Conservation (phyloP, 2,329 filamentous ascomycete genomes). For the Shiraia sp. region DNA sequence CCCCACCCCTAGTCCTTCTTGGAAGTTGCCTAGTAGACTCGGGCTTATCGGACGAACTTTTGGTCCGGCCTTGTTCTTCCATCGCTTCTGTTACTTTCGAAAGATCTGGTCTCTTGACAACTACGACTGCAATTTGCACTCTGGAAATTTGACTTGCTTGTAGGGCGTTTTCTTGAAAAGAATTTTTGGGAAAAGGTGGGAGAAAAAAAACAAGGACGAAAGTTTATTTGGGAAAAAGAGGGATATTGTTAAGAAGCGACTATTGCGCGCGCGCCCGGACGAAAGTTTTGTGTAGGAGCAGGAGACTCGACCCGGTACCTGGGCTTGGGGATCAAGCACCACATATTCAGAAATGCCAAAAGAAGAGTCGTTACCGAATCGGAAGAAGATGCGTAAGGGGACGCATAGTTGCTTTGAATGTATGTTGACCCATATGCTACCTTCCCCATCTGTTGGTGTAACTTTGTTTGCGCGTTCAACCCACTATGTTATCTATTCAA, state of each 20-base stretch:
- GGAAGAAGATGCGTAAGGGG: slow-evolving; percentile 51
- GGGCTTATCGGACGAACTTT: not conserved
- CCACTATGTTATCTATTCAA: slow-evolving; percentile 3
- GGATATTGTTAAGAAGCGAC: slow-evolving; percentile 5
- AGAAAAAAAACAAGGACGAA: too few relatives aligned
- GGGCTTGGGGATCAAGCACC: slow-evolving; percentile 9
- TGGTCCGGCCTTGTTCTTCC: not conserved
- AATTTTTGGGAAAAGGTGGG: too few relatives aligned
- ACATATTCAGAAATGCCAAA: slow-evolving; percentile 40
- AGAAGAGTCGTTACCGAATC: slow-evolving; percentile 36
- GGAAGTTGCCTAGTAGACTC: too few relatives aligned
- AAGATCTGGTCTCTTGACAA: too few relatives aligned
- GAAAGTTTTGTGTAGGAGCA: slow-evolving; percentile 20
- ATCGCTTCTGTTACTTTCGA: too few relatives aligned
- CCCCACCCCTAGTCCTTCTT: too few relatives aligned
- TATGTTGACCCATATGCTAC: slow-evolving; percentile 31
- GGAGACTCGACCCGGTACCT: slow-evolving; percentile 2
- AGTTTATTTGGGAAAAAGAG: too few relatives aligned
- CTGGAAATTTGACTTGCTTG: too few relatives aligned
- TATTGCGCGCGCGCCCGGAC: slow-evolving; percentile 14
- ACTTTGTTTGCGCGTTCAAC: not conserved
- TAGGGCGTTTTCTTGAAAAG: too few relatives aligned
- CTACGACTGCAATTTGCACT: too few relatives aligned
- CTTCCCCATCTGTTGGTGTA: slow-evolving; percentile 1
- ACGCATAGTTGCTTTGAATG: slow-evolving; percentile 52